Percentiles rank a stretch among this genome's conserved stretches.
Conservation (phyloP, 306 rosid genomes). For the Lathyrus aphaca region DNA sequence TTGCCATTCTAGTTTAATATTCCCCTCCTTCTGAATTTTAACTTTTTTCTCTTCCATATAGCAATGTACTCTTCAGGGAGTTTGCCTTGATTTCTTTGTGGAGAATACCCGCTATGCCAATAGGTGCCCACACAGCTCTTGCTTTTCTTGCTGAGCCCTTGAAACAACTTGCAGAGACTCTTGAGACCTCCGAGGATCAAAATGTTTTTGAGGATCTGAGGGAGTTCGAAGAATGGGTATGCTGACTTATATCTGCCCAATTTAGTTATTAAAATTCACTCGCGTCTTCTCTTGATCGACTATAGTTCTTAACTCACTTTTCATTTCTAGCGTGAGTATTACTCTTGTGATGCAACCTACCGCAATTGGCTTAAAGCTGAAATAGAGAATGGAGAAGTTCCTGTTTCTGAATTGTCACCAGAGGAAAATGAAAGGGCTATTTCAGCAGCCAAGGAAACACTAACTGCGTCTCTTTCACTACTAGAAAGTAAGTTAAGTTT, state of each 20-base stretch:
- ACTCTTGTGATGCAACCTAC: slow-evolving; percentile 95
- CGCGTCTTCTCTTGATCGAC: slow-evolving; percentile 32
- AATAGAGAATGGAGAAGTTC: slow-evolving; percentile 73
- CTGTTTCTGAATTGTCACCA: slow-evolving; percentile 61
- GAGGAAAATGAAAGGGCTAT: slow-evolving; percentile 83
- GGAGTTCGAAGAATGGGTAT: slow-evolving; percentile 98
- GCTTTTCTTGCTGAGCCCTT: slow-evolving; percentile 95
- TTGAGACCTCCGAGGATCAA: slow-evolving; percentile 55
- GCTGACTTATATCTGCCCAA: slow-evolving; percentile 13
- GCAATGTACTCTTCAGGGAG: slow-evolving; percentile 94
- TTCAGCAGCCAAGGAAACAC: slow-evolving; percentile 77
- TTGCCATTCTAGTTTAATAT: slow-evolving; percentile 35
- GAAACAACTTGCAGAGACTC: slow-evolving; percentile 82
- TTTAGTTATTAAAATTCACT: slow-evolving; percentile 30
- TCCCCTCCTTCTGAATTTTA: slow-evolving; percentile 32
- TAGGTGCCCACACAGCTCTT: slow-evolving; percentile 88
- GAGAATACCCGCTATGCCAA: slow-evolving; percentile 95
- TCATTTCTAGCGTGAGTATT: slow-evolving; percentile 75
- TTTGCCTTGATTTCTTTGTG: slow-evolving; percentile 95
- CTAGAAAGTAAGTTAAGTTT: slow-evolving; percentile 68
- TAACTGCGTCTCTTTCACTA: slow-evolving; percentile 70
- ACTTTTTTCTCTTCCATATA: slow-evolving; percentile 39
- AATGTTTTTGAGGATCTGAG: slow-evolving; percentile 69
- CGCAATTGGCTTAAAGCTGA: slow-evolving; percentile 97
- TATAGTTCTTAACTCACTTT: slow-evolving; percentile 5